Percentiles rank a stretch among this genome's conserved stretches.
These are phyloP conservation scores for Agaricus subrufescens DNA, from an alignment of 768 basidiomycete genomes.

Conservation along the genomic window DNA sequence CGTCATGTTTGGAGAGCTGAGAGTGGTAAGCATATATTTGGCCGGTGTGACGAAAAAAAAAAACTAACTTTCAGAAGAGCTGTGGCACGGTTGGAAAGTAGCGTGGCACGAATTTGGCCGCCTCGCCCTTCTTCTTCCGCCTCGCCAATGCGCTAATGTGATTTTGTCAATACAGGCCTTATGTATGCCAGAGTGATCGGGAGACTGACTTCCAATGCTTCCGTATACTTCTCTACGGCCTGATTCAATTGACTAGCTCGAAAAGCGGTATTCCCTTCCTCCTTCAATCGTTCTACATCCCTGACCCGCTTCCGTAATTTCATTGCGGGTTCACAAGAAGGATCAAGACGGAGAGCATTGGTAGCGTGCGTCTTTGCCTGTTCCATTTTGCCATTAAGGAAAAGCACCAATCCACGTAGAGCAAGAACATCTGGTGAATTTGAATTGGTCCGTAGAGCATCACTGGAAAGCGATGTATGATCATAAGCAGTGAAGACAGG, in stretches of 20 bases:
- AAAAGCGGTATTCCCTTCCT: slow-evolving; percentile 79
- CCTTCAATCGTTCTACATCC: slow-evolving; percentile 78
- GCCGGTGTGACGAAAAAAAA: not conserved
- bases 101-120: slow-evolving; percentile 73
- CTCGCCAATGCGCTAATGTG: slow-evolving; percentile 56
- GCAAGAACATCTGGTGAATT: slow-evolving; percentile 79
- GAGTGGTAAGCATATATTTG: slow-evolving; percentile 9
- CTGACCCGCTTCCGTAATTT: slow-evolving; percentile 74
- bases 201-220: slow-evolving; percentile 58
- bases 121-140: slow-evolving; percentile 70
- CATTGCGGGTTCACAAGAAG: slow-evolving; percentile 67
- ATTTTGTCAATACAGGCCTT: not conserved
- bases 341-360: slow-evolving; percentile 74
- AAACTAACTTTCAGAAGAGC: slow-evolving; percentile 63
- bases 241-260: slow-evolving; percentile 55
- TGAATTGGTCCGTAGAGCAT: slow-evolving; percentile 65
- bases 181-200: not conserved
- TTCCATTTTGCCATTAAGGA: slow-evolving; percentile 65
- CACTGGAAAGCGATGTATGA: slow-evolving; percentile 34
- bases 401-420: slow-evolving; percentile 74
- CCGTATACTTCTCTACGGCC: slow-evolving; percentile 65
- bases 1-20: slow-evolving; percentile 60
- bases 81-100: slow-evolving; percentile 82
- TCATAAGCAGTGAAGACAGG: not conserved
- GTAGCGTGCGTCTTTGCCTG: slow-evolving; percentile 68